These are phyloP conservation scores for Trichophyton simii DNA, from an alignment of 2,329 filamentous ascomycete species.

Conservation along the genomic window DNA sequence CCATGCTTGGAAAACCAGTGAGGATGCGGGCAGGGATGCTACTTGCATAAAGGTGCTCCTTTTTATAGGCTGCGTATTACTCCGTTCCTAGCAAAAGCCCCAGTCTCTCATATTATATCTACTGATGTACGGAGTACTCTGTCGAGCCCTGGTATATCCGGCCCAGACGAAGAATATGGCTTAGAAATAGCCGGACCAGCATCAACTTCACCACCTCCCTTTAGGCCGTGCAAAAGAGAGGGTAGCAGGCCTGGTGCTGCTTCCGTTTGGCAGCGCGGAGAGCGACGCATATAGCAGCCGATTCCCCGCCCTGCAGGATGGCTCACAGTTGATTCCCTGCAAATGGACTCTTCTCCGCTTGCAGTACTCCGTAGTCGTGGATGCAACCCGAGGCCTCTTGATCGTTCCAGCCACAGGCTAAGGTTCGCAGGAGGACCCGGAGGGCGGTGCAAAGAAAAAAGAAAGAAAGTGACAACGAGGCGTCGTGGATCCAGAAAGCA, in stretches of 20 bases:
- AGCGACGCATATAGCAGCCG: neutral
- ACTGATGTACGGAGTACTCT: too few relatives aligned
- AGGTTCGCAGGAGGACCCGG: neutral
- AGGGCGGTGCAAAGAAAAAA: neutral
- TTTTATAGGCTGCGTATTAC: too few relatives aligned
- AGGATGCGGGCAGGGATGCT: neutral
- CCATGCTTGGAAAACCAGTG: neutral
- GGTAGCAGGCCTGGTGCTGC: neutral
- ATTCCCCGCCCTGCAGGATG: neutral
- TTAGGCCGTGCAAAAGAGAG: neutral
- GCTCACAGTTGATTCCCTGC: neutral
- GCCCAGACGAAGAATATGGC: neutral
- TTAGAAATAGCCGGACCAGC: neutral
- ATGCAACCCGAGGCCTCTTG: neutral
- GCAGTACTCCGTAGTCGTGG: too few relatives aligned
- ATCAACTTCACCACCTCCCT: neutral
- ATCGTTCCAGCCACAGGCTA: conserved; percentile 2
- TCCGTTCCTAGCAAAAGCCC: too few relatives aligned
- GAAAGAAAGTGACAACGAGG: too few relatives aligned
- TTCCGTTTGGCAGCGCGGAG: neutral
- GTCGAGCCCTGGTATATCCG: neutral
- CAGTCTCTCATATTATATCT: too few relatives aligned
- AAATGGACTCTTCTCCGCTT: neutral
- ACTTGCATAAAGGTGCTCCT: neutral
- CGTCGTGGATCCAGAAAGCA: too few relatives aligned